Evolutionary conservation across 2,329 filamentous ascomycete genomes (phyloP), one percentile per base, ranked within the genome.

Genomic region (Botryotinia globosa): DNA sequence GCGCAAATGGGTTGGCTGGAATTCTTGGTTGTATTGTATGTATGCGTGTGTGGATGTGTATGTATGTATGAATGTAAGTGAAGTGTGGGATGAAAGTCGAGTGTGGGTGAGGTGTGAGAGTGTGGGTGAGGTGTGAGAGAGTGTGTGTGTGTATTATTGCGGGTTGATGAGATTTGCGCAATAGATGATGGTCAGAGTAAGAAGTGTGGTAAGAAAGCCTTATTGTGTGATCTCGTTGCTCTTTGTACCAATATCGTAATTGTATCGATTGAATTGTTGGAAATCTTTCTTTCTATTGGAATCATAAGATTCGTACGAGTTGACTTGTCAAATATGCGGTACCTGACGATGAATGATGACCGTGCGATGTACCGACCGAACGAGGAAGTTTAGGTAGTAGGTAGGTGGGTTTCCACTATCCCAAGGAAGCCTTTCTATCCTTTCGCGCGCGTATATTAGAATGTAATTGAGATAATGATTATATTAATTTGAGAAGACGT

Each of bases 241-340:
- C 29, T 32, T 39, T 44, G 54, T 65, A 25, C 39, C 42, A 18
- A 68, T 56, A 64, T 58, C 66, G 45, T n/a, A 44, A 34, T 54
- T 44, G 61, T 44, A 29, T 29, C 14, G 42, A 44, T 54, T 63
- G n/a, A 44, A 32, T 29, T 32, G 61, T 62, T 59, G 16, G 44
- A 29, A 63, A 34, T 51, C 39, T 48, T 37, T 42, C 29, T 64
- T 56, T 71, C 34, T 71, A 65, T 34, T 66, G 44, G 29, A 45
- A 42, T n/a, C 39, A 67, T 37, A 32, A 67, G 62, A 58, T 71
- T 58, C 66, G 72, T 73, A 58, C 67, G 32, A 73, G 66, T 56
- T 71, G 72, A 73, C 66, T 72, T 63, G 62, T 71, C 69, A 72
- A 59, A 68, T 62, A 73, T 71, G 69, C 69, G 69, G 69, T 71